These are phyloP conservation scores for Chrysanthemum seticuspe DNA, from an alignment of 129 eudicot species.

Conservation along the genomic window DNA sequence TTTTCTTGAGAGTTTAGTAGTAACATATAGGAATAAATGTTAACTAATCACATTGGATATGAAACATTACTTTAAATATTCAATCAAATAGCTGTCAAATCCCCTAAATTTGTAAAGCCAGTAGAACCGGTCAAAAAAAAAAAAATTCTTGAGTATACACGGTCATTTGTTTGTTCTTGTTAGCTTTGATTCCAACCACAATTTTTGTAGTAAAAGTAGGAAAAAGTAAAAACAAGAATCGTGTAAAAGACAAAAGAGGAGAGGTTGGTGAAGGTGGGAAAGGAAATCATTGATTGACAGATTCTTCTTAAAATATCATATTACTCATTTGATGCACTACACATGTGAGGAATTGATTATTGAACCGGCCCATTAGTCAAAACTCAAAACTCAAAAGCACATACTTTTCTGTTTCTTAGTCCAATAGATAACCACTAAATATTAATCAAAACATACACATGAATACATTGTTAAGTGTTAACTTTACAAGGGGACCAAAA, in stretches of 20 bases:
- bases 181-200: too few relatives aligned
- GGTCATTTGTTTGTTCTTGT: too few relatives aligned
- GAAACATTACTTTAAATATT: too few relatives aligned
- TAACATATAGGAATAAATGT: too few relatives aligned
- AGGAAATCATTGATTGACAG: not conserved
- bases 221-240: not conserved
- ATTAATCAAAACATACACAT: not conserved
- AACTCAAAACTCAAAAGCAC: not conserved
- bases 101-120: too few relatives aligned
- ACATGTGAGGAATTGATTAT: not conserved
- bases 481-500: not conserved
- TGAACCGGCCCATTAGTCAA: conserved; percentile 1
- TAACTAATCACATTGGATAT: too few relatives aligned
- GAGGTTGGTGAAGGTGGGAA: conserved; percentile 15
- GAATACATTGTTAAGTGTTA: not conserved
- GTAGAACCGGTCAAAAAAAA: too few relatives aligned
- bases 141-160: too few relatives aligned
- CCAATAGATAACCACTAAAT: conserved; percentile 7
- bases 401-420: conserved; percentile 1
- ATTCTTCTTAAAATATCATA: not conserved
- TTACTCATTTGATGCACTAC: not conserved
- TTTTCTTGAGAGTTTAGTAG: too few relatives aligned
- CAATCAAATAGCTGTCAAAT: too few relatives aligned
- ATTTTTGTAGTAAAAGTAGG: too few relatives aligned
- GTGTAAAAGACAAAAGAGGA: not conserved